phyloP scores from a whole-genome alignment of 1,139 yeast species.

The Blastobotrys capitulatus region DNA sequence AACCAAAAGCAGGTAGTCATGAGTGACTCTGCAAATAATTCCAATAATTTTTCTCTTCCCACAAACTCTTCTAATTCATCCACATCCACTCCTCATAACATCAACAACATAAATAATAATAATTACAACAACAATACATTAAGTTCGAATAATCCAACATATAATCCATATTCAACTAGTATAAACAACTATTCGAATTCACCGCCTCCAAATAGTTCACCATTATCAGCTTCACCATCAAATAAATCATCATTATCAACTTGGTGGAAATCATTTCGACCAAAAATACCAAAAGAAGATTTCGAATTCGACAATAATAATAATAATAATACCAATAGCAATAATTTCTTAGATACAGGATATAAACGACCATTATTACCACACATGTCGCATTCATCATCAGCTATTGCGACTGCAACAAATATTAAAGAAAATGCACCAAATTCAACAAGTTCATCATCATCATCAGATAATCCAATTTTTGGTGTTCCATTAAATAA shows the following conservation, averaged over 20 bases:
- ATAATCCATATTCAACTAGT: neutral
- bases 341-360: neutral
- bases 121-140: neutral
- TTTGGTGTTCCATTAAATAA: conserved; percentile 80
- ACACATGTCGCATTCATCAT: conserved; percentile 28
- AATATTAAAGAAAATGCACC: neutral
- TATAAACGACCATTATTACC: conserved; percentile 24
- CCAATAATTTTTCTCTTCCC: conserved; percentile 4
- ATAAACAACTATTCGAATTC: neutral
- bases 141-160: neutral
- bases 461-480: conserved; percentile 38
- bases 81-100: neutral
- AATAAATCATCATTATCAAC: conserved; percentile 32
- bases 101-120: neutral
- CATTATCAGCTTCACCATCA: conserved; percentile 26
- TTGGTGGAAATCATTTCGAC: conserved; percentile 42
- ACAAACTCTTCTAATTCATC: neutral
- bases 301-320: neutral
- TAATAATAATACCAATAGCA: neutral
- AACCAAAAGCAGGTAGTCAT: conserved; percentile 6
- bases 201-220: neutral
- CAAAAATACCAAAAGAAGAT: conserved; percentile 23
- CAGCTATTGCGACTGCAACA: conserved; percentile 10
- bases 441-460: neutral
- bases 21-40: conserved; percentile 11